These are phyloP conservation scores for Penicillium egyptiacum DNA, from an alignment of 495 filamentous ascomycete genomes.

Conservation along the genomic window DNA sequence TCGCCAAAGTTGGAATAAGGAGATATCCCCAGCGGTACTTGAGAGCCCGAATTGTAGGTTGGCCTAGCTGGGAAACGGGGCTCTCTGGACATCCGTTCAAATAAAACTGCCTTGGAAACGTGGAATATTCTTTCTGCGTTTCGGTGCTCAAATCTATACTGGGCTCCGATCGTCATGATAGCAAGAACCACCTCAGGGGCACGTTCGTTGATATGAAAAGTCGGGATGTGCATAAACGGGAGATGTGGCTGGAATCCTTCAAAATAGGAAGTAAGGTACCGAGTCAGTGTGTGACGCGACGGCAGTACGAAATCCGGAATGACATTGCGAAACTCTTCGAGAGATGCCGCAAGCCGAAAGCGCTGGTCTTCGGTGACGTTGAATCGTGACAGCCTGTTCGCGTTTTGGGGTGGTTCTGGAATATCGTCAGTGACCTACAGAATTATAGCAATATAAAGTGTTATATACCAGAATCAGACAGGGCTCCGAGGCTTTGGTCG, in stretches of 20 bases:
- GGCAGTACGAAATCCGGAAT: slow-evolving; percentile 41
- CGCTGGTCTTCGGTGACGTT: slow-evolving; percentile 42
- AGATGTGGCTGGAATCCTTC: slow-evolving; percentile 41
- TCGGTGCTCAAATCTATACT: slow-evolving; percentile 40
- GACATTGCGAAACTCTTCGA: slow-evolving; percentile 40
- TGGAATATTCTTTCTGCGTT: slow-evolving; percentile 39
- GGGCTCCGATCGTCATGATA: slow-evolving; percentile 39
- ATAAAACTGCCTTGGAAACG: slow-evolving; percentile 36
- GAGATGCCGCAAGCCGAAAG: slow-evolving; percentile 35
- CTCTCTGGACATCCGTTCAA: slow-evolving; percentile 33
- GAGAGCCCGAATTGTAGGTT: slow-evolving; percentile 9
- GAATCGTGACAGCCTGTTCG: slow-evolving; percentile 27
- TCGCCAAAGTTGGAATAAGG: slow-evolving; percentile 17
- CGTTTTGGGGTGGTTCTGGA: slow-evolving; percentile 34
- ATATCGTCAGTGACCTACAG: background rate
- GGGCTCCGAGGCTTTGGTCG: slow-evolving; percentile 37
- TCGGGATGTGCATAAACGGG: slow-evolving; percentile 39
- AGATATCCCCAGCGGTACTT: slow-evolving; percentile 15
- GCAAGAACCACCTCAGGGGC: slow-evolving; percentile 35
- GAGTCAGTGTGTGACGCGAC: slow-evolving; percentile 40
- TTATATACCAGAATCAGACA: slow-evolving; percentile 38
- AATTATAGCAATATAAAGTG: background rate
- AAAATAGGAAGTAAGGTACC: slow-evolving; percentile 42
- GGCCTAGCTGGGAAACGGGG: slow-evolving; percentile 18
- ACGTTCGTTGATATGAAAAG: slow-evolving; percentile 36